Base-by-base conservation (phyloP, 1,139 yeast genomes). In the Saccharomyces hybrid region DNA sequence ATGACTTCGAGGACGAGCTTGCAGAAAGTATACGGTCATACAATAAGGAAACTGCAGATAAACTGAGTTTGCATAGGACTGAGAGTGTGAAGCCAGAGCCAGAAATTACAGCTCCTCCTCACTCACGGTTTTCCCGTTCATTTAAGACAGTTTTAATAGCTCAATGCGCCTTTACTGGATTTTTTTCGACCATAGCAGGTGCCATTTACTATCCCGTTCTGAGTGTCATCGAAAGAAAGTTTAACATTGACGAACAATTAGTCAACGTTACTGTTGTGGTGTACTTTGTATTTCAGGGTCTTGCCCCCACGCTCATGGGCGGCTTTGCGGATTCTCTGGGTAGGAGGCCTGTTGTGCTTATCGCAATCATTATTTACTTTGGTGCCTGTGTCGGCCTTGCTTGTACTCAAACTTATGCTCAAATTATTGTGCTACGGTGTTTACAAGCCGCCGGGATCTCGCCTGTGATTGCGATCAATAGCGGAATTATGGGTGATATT, bases 131-230 rank as follows among this genome's bases (percentile, higher is more conserved):
- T 48, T 66, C 72, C 0, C 53, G 53, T 1, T 41, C 53, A 1
- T 81, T 78, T 55, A 72, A 74, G 54, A 55, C 64, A 38, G 29
- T 68, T 6, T 61, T 81, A 16, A 74, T 78, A 0, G 51, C 69
- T 0, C 60, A 79, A 2, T 72, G 79, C 48, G 73, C 84, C 0
- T 58, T 71, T 11, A 72, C 78, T 1, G 83, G 84, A 0, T 65
- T 82, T 34, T 81, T 84, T 72, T 84, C 93, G 0, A 74, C 88
- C 0, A 70, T 84, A n/a, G 80, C 88, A 2, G 78, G 82, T 55
- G 83, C 93, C 0, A 84, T 87, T 25, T 87, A 84, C 64, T 83
- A 84, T 66, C 95, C 95, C 0, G 89, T 88, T 0, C 69, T 88
- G 26, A 79, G 83, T 0, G 75, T 75, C 8, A 70, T 88, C 5